Conservation (phyloP, 176 grass and related monocot species). For the Calamus simplicifolius region DNA sequence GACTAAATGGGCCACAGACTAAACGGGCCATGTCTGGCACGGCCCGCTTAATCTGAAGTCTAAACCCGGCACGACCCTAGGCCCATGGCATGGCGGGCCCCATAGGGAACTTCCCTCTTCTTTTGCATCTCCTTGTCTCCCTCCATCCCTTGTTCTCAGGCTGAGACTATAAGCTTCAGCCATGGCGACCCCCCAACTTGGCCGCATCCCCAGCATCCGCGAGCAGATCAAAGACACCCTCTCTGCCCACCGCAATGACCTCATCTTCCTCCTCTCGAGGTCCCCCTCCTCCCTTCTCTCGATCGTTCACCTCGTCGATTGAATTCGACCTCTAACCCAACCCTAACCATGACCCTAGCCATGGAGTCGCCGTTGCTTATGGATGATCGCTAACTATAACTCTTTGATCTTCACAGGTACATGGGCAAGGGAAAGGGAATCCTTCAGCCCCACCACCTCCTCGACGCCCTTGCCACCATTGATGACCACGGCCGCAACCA, state of each 20-base stretch:
- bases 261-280: constrained; percentile 84
- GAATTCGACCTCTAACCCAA: no score
- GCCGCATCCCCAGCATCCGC: constrained; percentile 47
- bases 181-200: constrained; percentile 61
- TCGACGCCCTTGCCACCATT: constrained; percentile 68
- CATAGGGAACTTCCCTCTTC: no score
- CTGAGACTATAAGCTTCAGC: background rate
- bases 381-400: no score
- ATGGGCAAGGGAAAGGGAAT: constrained; percentile 86
- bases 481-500: constrained; percentile 33
- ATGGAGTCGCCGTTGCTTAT: no score
- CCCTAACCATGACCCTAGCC: no score
- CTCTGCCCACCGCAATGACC: constrained; percentile 78
- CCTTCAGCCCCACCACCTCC: constrained; percentile 91
- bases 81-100: no score
- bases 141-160: background rate
- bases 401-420: constrained; percentile 25
- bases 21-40: no score
- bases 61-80: no score
- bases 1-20: no score
- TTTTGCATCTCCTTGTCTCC: background rate
- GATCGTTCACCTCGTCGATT: no score
- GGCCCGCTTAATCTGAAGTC: no score
- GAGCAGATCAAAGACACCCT: constrained; percentile 89
- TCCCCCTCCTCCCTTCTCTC: background rate